A percentile compares a stretch with the other conserved stretches of the same genome.
Evolutionary conservation across 1,284 basidiomycete genomes (phyloP).

Genomic region (Ustilago shanxiensis): DNA sequence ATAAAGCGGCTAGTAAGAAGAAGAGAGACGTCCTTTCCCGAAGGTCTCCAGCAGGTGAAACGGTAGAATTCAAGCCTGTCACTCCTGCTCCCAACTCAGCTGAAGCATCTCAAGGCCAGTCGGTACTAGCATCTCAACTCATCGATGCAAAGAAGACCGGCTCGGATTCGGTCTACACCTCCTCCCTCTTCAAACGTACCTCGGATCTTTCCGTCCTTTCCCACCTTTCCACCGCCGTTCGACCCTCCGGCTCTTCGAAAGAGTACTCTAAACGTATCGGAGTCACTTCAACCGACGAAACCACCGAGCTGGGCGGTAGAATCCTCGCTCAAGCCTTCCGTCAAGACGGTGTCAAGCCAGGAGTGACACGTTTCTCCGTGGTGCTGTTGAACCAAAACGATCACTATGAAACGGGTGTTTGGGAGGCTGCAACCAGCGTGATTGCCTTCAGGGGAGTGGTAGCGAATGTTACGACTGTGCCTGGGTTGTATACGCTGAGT

Average conservation of each 20-base stretch:
- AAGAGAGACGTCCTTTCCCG: background rate
- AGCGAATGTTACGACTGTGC: conserved; percentile 37
- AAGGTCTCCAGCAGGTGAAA: background rate
- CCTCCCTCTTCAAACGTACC: conserved; percentile 34
- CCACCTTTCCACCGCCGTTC: conserved; percentile 50
- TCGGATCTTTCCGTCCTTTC: conserved; percentile 46
- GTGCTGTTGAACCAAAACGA: conserved; percentile 58
- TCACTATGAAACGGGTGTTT: conserved; percentile 48
- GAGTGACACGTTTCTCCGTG: conserved; percentile 41
- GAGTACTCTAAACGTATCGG: conserved; percentile 41
- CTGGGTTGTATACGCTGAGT: conserved; percentile 42
- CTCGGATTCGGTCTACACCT: conserved; percentile 9
- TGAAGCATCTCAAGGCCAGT: background rate
- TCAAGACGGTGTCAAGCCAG: conserved; percentile 37
- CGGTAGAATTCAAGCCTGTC: background rate
- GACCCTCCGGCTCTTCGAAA: conserved; percentile 25
- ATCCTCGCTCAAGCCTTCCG: conserved; percentile 48
- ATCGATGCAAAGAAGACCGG: conserved; percentile 41
- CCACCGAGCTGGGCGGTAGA: conserved; percentile 23
- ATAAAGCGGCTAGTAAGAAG: background rate
- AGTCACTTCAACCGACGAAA: conserved; percentile 46
- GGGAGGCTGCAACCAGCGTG: conserved; percentile 23
- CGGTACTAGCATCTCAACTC: conserved; percentile 14
- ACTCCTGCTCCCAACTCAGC: background rate
- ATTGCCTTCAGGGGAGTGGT: conserved; percentile 42